Percentiles rank a stretch among this genome's conserved stretches.
Conservation (phyloP, 192 early-diverging fungal species). For the Backusella psychrophila region DNA sequence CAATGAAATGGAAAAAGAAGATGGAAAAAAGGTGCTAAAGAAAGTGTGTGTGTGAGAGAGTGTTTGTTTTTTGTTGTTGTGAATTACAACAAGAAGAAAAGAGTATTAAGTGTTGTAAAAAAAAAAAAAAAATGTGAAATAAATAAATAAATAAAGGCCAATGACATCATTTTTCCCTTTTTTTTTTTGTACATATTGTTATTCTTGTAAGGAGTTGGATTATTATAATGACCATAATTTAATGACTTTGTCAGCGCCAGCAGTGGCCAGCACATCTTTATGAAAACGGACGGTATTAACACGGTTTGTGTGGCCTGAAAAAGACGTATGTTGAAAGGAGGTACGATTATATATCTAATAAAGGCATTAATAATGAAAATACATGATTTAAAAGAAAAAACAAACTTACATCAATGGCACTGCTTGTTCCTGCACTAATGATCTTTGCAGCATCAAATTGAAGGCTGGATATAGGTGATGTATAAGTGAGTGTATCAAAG, state of each 20-base stretch:
- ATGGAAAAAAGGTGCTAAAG: neutral
- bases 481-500: slow-evolving; percentile 56
- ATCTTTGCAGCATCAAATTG: slow-evolving; percentile 58
- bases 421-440: slow-evolving; percentile 48
- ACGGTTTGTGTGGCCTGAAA: slow-evolving; percentile 47
- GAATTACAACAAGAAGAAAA: too few species aligned
- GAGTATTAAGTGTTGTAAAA: neutral
- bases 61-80: too few species aligned
- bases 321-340: slow-evolving; percentile 58
- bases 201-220: neutral
- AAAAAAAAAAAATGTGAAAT: neutral
- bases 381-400: neutral
- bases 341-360: slow-evolving; percentile 57
- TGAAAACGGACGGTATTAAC: slow-evolving; percentile 44
- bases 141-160: neutral
- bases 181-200: neutral
- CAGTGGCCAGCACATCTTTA: slow-evolving; percentile 53
- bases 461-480: slow-evolving; percentile 47
- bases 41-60: neutral
- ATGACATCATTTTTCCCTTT: neutral
- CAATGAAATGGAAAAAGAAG: neutral
- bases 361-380: neutral
- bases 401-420: slow-evolving; percentile 38
- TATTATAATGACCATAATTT: slow-evolving; percentile 58
- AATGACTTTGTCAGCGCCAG: slow-evolving; percentile 60